Evolutionary conservation across 2,329 filamentous ascomycete species (phyloP).

Genomic region (Talaromyces sp.): DNA sequence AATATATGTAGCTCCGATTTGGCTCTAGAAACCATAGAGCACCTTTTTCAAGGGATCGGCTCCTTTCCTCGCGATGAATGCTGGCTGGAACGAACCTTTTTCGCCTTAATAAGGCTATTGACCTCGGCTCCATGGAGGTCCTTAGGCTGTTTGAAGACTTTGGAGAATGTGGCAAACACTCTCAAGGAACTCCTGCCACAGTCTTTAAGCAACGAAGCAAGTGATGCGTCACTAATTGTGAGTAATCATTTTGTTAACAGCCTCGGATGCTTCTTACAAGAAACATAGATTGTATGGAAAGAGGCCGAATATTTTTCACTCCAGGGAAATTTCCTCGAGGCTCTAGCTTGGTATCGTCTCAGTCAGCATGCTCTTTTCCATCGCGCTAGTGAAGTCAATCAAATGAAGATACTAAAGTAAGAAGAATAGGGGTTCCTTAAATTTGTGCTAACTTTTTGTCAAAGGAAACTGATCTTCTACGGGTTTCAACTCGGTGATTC

Average conservation of each 20-base stretch:
- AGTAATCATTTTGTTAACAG: slow-evolving; percentile 5
- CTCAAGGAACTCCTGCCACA: slow-evolving; percentile 42
- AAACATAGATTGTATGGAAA: slow-evolving; percentile 70
- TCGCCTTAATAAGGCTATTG: slow-evolving; percentile 63
- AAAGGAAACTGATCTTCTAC: slow-evolving; percentile 68
- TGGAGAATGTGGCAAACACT: slow-evolving; percentile 12
- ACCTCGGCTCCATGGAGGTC: slow-evolving; percentile 39
- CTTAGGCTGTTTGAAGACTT: slow-evolving; percentile 27
- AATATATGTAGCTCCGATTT: slow-evolving; percentile 22
- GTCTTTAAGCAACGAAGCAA: slow-evolving; percentile 53
- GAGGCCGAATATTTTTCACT: slow-evolving; percentile 56
- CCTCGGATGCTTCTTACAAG: slow-evolving; percentile 5
- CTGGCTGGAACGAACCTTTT: slow-evolving; percentile 64
- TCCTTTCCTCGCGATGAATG: slow-evolving; percentile 42
- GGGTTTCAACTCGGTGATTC: slow-evolving; percentile 55
- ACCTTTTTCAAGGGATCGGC: slow-evolving; percentile 57
- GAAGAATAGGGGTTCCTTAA: neutral
- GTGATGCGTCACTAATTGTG: slow-evolving; percentile 45
- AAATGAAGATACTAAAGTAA: slow-evolving; percentile 62
- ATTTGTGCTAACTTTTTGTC: neutral
- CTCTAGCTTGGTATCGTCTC: slow-evolving; percentile 66
- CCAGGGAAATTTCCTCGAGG: slow-evolving; percentile 47
- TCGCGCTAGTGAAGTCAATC: slow-evolving; percentile 59
- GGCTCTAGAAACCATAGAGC: slow-evolving; percentile 50
- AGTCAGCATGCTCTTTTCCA: slow-evolving; percentile 63